phyloP scores from a whole-genome alignment of 148 eudicot species.

The Rhododendron griersonianum region DNA sequence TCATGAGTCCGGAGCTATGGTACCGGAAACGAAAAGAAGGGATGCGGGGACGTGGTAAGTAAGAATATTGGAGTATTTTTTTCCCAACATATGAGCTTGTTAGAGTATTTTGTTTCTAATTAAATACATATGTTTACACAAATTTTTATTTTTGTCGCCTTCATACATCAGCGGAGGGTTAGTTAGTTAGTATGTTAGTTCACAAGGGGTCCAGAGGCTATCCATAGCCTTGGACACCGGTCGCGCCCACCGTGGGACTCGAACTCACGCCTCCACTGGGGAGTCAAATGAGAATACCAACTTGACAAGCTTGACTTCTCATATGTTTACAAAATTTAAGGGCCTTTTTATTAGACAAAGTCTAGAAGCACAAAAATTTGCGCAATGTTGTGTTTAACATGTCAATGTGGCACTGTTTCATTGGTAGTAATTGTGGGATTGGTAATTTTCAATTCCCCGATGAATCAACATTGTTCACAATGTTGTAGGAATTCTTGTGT shows the following conservation, averaged over 20 bases:
- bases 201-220: too few relatives aligned
- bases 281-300: too few relatives aligned
- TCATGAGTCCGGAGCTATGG: conserved; percentile 12
- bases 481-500: not conserved
- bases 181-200: too few relatives aligned
- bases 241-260: too few relatives aligned
- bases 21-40: not conserved
- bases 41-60: not conserved
- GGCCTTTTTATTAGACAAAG: not conserved
- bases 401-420: not conserved
- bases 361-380: not conserved
- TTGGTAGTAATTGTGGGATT: not conserved
- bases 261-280: too few relatives aligned
- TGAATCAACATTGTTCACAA: not conserved
- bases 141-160: too few relatives aligned
- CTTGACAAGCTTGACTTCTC: too few relatives aligned
- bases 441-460: not conserved
- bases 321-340: too few relatives aligned
- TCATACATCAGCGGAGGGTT: too few relatives aligned
- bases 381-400: not conserved
- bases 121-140: too few relatives aligned
- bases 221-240: too few relatives aligned
- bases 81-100: not conserved
- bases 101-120: not conserved
- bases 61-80: not conserved